Percentiles rank a stretch among this genome's conserved stretches.
Conservation (phyloP, 352 stramenopile genomes). For the Globisporangium cystogenes region DNA sequence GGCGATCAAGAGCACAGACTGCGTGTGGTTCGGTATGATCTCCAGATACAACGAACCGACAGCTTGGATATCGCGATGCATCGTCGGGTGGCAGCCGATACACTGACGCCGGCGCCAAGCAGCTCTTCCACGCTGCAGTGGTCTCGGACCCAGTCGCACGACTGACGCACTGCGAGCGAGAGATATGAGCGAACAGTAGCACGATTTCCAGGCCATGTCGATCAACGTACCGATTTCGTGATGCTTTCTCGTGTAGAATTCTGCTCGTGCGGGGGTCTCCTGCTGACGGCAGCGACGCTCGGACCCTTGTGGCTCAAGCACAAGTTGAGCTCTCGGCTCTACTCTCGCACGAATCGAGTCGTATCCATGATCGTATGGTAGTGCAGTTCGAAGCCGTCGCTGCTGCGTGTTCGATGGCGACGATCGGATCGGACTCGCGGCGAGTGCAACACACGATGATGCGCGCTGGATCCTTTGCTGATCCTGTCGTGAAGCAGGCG, state of each 20-base stretch:
- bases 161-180: slow-evolving; percentile 8
- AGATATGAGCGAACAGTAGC: not conserved
- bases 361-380: slow-evolving; percentile 5
- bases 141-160: slow-evolving; percentile 35
- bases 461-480: not conserved
- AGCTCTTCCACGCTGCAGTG: slow-evolving; percentile 45
- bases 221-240: slow-evolving; percentile 3
- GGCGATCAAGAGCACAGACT: not conserved
- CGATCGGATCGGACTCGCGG: not conserved
- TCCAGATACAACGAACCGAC: slow-evolving; percentile 13
- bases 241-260: not conserved
- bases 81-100: slow-evolving; percentile 22
- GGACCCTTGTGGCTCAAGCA: not conserved
- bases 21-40: not conserved
- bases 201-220: not conserved
- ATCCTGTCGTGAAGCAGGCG: not conserved
- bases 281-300: not conserved
- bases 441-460: not conserved
- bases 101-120: slow-evolving; percentile 3
- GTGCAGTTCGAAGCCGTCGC: slow-evolving; percentile 3
- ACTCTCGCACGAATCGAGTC: not conserved
- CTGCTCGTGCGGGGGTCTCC: not conserved
- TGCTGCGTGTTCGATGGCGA: not conserved
- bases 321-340: not conserved
- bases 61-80: slow-evolving; percentile 37